These are phyloP conservation scores for Usnea hakonensis DNA, from an alignment of 495 filamentous ascomycete species.

Conservation along the genomic window DNA sequence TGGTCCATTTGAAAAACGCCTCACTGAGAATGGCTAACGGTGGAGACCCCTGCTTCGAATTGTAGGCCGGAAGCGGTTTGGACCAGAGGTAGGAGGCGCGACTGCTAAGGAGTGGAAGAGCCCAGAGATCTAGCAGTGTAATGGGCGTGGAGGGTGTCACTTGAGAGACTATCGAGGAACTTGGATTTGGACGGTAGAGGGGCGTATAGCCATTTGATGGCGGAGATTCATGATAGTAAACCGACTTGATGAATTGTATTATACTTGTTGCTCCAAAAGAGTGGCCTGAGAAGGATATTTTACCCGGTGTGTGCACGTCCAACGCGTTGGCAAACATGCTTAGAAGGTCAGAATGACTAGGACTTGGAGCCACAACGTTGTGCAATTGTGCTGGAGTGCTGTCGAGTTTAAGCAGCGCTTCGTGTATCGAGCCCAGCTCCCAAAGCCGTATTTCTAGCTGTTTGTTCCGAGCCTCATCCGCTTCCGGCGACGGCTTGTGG, in stretches of 20 bases:
- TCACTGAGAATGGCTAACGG: conserved; percentile 60
- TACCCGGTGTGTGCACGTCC: conserved; percentile 60
- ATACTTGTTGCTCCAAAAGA: conserved; percentile 66
- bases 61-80: conserved; percentile 55
- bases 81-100: conserved; percentile 48
- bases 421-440: conserved; percentile 58
- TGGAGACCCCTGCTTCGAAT: conserved; percentile 38
- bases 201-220: conserved; percentile 31
- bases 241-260: conserved; percentile 64
- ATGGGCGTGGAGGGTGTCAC: conserved; percentile 53
- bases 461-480: conserved; percentile 50
- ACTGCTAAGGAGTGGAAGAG: conserved; percentile 51
- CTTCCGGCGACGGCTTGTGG: conserved; percentile 48
- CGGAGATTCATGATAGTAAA: conserved; percentile 45
- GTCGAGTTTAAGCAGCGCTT: conserved; percentile 57
- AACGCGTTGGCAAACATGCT: conserved; percentile 45
- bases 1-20: conserved; percentile 63
- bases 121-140: conserved; percentile 68
- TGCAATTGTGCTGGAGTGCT: conserved; percentile 31
- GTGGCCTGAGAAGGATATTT: conserved; percentile 64
- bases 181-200: conserved; percentile 42
- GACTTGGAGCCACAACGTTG: conserved; percentile 20
- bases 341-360: conserved; percentile 29
- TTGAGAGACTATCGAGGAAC: conserved; percentile 47
- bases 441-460: conserved; percentile 65